Conservation (phyloP, 176 grass and related monocot genomes). For the Echinochloa phyllopogon region DNA sequence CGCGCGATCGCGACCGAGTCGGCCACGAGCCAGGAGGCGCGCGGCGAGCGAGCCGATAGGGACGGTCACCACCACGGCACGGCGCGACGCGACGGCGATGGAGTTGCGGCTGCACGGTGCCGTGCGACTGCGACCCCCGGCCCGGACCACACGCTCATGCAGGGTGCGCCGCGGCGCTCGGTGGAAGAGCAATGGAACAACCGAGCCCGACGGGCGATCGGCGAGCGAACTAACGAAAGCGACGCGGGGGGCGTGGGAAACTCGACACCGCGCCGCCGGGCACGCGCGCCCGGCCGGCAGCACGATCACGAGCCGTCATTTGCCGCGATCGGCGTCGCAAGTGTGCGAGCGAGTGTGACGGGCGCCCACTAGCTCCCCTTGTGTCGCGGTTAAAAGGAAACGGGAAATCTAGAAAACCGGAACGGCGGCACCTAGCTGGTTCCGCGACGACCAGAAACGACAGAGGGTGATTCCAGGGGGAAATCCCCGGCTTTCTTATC, state of each 20-base stretch:
- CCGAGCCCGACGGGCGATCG: neutral
- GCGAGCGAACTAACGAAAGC: neutral
- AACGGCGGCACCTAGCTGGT: neutral
- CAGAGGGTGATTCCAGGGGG: neutral
- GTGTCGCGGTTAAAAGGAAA: too few species aligned
- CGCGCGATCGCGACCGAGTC: neutral
- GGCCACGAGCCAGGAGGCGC: neutral
- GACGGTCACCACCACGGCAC: neutral
- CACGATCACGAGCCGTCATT: neutral
- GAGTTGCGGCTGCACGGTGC: conserved; percentile 20
- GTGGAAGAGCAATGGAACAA: neutral
- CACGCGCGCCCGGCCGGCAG: neutral
- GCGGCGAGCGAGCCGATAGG: conserved; percentile 16
- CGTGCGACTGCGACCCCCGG: neutral
- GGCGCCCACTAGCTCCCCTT: neutral
- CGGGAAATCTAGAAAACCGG: neutral
- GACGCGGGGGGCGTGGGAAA: neutral
- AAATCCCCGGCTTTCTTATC: conserved; percentile 12
- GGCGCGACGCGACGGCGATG: neutral
- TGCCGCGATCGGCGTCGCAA: neutral
- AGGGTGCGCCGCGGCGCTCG: neutral
- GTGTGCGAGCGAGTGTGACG: neutral
- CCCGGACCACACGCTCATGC: neutral
- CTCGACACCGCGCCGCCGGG: conserved; percentile 43
- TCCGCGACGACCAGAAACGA: neutral